Percentiles rank a stretch among this genome's conserved stretches.
phyloP scores from a whole-genome alignment of 371 early-diverging fungal genomes.

The Capillidium heterosporum region DNA sequence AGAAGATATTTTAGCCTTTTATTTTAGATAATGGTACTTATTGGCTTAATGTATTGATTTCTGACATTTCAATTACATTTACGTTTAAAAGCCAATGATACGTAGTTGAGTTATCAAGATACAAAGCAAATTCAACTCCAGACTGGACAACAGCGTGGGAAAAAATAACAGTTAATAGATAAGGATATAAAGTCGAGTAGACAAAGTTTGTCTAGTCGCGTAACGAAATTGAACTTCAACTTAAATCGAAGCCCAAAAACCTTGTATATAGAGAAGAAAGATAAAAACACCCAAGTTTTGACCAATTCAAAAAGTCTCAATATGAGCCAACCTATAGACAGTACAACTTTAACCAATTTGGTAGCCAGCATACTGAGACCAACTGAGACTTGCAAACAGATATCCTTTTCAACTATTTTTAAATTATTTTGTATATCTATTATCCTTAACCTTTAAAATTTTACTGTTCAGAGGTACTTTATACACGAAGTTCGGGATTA shows the following conservation, averaged over 20 bases:
- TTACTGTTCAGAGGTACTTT: not conserved
- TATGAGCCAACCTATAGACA: not conserved
- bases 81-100: no score
- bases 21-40: no score
- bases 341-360: slow-evolving; percentile 7
- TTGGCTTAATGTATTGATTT: no score
- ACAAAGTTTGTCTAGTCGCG: no score
- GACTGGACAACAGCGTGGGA: not conserved
- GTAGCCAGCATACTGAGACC: slow-evolving; percentile 15
- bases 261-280: no score
- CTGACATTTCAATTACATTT: no score
- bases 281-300: no score
- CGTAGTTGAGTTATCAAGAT: no score
- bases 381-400: slow-evolving; percentile 16
- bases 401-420: slow-evolving; percentile 12
- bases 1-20: not conserved
- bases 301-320: not conserved
- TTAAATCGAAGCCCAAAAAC: no score
- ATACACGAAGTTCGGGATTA: not conserved
- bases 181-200: no score
- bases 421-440: not conserved
- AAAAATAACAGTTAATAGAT: not conserved
- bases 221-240: no score
- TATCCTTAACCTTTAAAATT: not conserved
- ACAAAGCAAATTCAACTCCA: no score